Percentiles rank a stretch among this genome's conserved stretches.
Evolutionary conservation across 1,284 basidiomycete genomes (phyloP).

Genomic region (Cutaneotrichosporon curvatum): DNA sequence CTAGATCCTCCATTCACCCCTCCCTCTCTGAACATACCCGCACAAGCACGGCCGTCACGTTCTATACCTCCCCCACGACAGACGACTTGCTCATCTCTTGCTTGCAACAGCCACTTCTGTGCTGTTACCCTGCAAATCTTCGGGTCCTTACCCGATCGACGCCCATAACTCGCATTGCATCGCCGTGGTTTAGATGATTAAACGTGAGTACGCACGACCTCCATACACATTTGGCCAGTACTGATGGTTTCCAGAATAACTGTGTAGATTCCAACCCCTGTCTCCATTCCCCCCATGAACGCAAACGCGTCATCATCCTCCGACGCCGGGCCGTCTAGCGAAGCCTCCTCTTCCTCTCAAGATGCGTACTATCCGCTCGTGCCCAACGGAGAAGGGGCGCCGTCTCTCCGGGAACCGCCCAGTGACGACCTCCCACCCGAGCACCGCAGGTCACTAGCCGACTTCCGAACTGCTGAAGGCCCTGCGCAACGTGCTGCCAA

Average conservation of each 20-base stretch:
- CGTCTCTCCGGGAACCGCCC: slow-evolving; percentile 13
- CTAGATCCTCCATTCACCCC: too few relatives aligned
- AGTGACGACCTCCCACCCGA: slow-evolving; percentile 9
- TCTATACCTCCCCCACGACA: too few relatives aligned
- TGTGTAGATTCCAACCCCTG: too few relatives aligned
- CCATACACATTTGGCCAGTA: too few relatives aligned
- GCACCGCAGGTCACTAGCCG: slow-evolving; percentile 25
- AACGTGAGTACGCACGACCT: neutral
- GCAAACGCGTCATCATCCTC: neutral
- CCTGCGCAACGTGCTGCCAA: slow-evolving; percentile 33
- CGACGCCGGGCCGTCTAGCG: too few relatives aligned
- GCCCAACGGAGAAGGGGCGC: neutral
- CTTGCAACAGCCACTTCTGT: too few relatives aligned
- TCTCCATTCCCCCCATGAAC: neutral
- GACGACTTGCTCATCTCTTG: too few relatives aligned
- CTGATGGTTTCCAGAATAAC: too few relatives aligned
- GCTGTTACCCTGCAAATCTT: neutral
- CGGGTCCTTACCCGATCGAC: too few relatives aligned
- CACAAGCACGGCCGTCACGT: too few relatives aligned
- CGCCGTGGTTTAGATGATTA: neutral
- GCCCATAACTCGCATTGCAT: neutral
- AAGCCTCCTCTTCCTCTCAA: slow-evolving; percentile 6
- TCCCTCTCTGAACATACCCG: too few relatives aligned
- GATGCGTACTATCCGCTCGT: slow-evolving; percentile 8
- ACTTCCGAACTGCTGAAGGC: slow-evolving; percentile 43